Conservation (phyloP, 306 rosid species). For the Senna tora region DNA sequence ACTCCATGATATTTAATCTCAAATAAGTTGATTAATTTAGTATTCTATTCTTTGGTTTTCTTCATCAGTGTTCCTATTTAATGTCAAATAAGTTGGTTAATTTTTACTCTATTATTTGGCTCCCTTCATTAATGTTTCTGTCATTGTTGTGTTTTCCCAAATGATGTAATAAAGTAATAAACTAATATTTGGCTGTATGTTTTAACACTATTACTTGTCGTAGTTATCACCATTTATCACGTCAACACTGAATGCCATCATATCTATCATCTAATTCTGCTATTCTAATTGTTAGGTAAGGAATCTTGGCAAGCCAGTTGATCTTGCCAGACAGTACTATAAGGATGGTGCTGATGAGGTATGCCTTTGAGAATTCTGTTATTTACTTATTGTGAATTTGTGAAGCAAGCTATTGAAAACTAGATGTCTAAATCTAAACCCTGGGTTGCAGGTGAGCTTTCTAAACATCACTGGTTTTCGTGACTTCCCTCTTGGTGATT, state of each 20-base stretch:
- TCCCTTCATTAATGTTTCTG: background rate
- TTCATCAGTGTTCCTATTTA: background rate
- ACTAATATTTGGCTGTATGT: background rate
- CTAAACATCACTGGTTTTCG: constrained; percentile 94
- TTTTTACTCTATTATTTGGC: background rate
- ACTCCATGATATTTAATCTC: background rate
- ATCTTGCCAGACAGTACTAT: constrained; percentile 93
- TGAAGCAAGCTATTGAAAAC: constrained; percentile 27
- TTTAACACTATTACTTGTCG: background rate
- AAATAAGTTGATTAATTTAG: background rate
- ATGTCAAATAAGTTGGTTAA: background rate
- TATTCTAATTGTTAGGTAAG: constrained; percentile 64
- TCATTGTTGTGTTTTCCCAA: background rate
- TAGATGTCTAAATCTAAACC: constrained; percentile 32
- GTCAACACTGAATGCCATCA: background rate
- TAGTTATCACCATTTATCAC: background rate
- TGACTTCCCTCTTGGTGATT: constrained; percentile 95
- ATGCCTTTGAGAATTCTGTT: constrained; percentile 37
- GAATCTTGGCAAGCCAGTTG: constrained; percentile 96
- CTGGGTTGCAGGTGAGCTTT: constrained; percentile 74
- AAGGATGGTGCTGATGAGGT: constrained; percentile 98
- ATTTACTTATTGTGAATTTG: constrained; percentile 6
- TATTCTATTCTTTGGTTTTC: background rate
- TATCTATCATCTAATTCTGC: constrained; percentile 37
- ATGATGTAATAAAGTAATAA: background rate